Evolutionary conservation across 768 basidiomycete genomes (phyloP).

Genomic region (Calocera viscosa): DNA sequence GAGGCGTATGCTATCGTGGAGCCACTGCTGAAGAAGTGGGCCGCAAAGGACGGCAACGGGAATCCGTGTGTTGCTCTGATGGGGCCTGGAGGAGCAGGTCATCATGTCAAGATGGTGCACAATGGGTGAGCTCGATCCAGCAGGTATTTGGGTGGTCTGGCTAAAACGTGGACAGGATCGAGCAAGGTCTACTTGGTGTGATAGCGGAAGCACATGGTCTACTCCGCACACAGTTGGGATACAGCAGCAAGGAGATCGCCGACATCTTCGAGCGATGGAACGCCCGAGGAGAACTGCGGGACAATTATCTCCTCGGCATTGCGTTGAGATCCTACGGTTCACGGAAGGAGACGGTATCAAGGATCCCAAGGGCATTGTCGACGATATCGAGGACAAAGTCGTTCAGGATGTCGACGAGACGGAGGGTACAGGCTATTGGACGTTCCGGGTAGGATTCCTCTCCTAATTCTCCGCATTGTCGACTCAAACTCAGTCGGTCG

Average conservation of each 20-base stretch:
- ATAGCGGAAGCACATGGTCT: constrained; percentile 24
- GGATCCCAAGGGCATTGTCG: constrained; percentile 23
- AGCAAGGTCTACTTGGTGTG: constrained; percentile 16
- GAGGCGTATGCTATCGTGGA: constrained; percentile 23
- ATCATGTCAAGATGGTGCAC: constrained; percentile 27
- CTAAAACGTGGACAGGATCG: not conserved
- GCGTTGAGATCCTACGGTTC: constrained; percentile 22
- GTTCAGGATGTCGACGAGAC: constrained; percentile 27
- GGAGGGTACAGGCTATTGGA: constrained; percentile 23
- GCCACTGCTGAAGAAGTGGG: constrained; percentile 26
- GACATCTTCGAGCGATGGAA: constrained; percentile 25
- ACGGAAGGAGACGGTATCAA: constrained; percentile 24
- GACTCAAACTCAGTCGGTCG: not conserved
- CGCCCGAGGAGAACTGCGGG: constrained; percentile 20
- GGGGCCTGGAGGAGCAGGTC: constrained; percentile 25
- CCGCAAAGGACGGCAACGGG: constrained; percentile 23
- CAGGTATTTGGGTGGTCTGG: not conserved
- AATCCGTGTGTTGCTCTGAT: constrained; percentile 24
- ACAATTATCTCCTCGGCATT: constrained; percentile 26
- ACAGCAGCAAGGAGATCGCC: constrained; percentile 24
- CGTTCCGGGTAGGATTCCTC: constrained; percentile 16
- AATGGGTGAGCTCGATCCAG: constrained; percentile 23
- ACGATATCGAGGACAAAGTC: constrained; percentile 28
- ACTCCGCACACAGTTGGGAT: constrained; percentile 20
- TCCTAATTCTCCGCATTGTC: not conserved